These are phyloP conservation scores for Hyaloscypha finlandica DNA, from an alignment of 495 filamentous ascomycete species.

Conservation along the genomic window DNA sequence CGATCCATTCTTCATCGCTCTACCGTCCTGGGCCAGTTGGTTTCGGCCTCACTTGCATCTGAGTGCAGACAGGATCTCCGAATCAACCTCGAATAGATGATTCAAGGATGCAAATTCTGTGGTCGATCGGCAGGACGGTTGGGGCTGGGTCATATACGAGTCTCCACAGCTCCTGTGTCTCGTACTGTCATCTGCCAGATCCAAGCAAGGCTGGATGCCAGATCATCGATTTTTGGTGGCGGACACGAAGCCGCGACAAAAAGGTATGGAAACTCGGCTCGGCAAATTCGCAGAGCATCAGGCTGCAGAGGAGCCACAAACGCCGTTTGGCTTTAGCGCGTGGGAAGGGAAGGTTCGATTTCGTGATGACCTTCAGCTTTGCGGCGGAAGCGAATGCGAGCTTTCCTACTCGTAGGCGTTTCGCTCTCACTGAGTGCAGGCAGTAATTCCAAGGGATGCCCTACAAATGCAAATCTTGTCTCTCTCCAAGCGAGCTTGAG, in stretches of 20 bases:
- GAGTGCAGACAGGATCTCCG: not conserved
- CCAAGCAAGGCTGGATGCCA: conserved; percentile 12
- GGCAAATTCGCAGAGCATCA: not conserved
- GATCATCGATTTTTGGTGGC: not conserved
- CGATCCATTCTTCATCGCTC: not conserved
- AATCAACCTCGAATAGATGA: conserved; percentile 8
- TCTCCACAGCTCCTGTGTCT: not conserved
- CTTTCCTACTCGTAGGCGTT: not conserved
- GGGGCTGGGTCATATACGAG: not conserved
- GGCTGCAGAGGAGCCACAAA: conserved; percentile 1
- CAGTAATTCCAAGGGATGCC: not conserved
- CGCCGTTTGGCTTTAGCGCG: conserved; percentile 5
- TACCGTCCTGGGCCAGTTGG: not conserved
- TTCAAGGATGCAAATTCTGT: not conserved
- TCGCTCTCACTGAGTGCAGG: not conserved
- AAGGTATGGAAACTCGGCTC: not conserved
- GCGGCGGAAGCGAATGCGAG: not conserved
- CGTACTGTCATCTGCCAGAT: conserved; percentile 6
- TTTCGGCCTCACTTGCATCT: conserved; percentile 16
- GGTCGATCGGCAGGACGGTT: not conserved
- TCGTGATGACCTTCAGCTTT: conserved; percentile 10
- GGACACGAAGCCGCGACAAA: not conserved
- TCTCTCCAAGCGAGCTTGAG: not conserved
- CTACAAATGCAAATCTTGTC: conserved; percentile 4
- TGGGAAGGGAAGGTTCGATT: conserved; percentile 6